These are phyloP conservation scores for Giardia muris DNA, from an alignment of 208 protist species.

Conservation along the genomic window DNA sequence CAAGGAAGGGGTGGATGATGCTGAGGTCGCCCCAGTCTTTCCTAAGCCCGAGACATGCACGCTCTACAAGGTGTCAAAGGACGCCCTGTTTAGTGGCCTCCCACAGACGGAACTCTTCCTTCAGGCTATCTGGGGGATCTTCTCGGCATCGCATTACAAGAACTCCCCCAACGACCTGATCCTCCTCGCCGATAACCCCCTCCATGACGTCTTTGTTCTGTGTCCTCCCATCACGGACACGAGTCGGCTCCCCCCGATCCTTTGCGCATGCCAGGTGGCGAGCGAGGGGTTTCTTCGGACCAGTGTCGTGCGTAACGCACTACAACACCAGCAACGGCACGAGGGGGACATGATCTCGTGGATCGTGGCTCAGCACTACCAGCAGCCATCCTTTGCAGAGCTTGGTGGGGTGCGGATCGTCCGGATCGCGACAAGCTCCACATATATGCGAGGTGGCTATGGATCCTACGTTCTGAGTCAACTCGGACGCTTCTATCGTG, in stretches of 20 bases:
- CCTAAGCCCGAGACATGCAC: conserved; percentile 59
- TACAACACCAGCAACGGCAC: conserved; percentile 65
- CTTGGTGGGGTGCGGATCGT: conserved; percentile 83
- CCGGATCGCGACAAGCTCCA: conserved; percentile 89
- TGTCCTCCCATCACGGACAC: conserved; percentile 50
- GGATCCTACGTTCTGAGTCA: conserved; percentile 69
- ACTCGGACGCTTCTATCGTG: conserved; percentile 74
- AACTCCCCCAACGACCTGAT: conserved; percentile 98
- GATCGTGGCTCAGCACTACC: conserved; percentile 74
- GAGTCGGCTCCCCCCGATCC: conserved; percentile 70
- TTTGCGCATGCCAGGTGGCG: conserved; percentile 79
- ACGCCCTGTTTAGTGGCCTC: conserved; percentile 81
- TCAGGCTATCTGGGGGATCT: conserved; percentile 77
- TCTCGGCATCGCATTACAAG: conserved; percentile 82
- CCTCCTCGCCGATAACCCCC: conserved; percentile 84
- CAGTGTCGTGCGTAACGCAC: conserved; percentile 58
- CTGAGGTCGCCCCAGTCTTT: conserved; percentile 62
- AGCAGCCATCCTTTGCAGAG: conserved; percentile 60
- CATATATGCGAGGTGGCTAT: conserved; percentile 79
- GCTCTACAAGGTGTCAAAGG: conserved; percentile 81
- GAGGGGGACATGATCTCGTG: conserved; percentile 97
- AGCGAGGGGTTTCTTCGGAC: conserved; percentile 59
- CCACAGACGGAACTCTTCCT: conserved; percentile 58
- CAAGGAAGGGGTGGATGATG: background rate
- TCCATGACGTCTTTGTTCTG: conserved; percentile 91